Base-by-base conservation (phyloP, 2,329 filamentous ascomycete genomes). In the Cordyceps farinosa region DNA sequence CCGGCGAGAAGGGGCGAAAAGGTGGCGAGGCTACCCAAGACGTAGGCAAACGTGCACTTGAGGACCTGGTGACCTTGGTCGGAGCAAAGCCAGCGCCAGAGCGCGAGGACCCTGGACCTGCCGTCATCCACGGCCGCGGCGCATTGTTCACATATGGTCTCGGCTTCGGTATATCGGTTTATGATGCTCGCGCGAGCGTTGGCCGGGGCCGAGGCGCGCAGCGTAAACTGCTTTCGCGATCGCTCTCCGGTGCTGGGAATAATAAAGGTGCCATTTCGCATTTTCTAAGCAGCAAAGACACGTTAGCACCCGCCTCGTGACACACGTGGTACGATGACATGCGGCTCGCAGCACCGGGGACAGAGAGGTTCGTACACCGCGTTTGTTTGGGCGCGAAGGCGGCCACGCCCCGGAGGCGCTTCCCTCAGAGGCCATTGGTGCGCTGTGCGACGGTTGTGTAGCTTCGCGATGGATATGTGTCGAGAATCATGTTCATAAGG, bases 31-130 rank as follows among this genome's bases (percentile, higher is more conserved):
- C 91, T 96, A 22, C 91, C 94, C 40, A 97, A 76, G 4, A 96
- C 79, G 76, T 97, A 97, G 51, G 93, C 94, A 65, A 97, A 77
- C 38, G 92, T 93, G 79, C 92, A 97, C 77, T 97, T 97, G 70
- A 97, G 79, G 60, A 97, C 90, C 45, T 88, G 90, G 64, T 88
- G 88, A 6, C 92, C 93, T 40, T 85, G 87, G 40, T 89, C 87
- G 0, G 92, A 93, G 44, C 83, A 79, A 7, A 88, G 71, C 80
- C 91, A 95, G 63, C 75, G 71, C 75, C 84, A 83, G 54, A 82
- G 71, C 56, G 76, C 74, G 3, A 74, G 68, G 34, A 78, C 66
- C 61, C 77, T 79, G 52, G 74, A 74, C 32, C 66, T 75, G 69
- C 56, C 32, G 40, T 34, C 47, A 27, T 65, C 44, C 15, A 63